Evolutionary conservation across 148 eudicot species (phyloP).

Genomic region (Vaccinium darrowii): DNA sequence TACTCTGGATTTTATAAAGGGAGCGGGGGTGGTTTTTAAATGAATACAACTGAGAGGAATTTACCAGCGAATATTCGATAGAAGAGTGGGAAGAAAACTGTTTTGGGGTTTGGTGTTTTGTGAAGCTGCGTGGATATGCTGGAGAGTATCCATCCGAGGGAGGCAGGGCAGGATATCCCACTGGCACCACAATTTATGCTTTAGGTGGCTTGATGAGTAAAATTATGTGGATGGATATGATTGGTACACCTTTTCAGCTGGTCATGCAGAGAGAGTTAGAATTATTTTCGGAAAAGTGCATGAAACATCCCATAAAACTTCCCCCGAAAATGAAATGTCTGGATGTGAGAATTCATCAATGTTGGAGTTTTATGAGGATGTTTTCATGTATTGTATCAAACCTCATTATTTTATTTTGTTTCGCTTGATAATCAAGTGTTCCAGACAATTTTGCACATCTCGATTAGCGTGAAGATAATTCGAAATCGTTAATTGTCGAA

Average conservation of each 20-base stretch:
- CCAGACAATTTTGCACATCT: too few relatives aligned
- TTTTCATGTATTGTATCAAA: too few relatives aligned
- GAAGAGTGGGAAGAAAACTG: not conserved
- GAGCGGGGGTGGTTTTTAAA: not conserved
- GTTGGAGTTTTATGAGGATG: too few relatives aligned
- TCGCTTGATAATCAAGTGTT: too few relatives aligned
- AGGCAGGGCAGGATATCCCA: constrained; percentile 1
- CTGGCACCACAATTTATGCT: constrained; percentile 2
- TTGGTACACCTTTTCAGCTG: not conserved
- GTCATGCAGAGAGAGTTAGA: not conserved
- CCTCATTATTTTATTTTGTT: too few relatives aligned
- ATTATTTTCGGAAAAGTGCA: too few relatives aligned
- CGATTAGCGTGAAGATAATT: too few relatives aligned
- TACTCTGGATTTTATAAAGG: not conserved
- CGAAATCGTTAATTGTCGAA: too few relatives aligned
- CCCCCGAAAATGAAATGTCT: too few relatives aligned
- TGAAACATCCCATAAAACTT: too few relatives aligned
- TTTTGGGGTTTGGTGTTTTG: not conserved
- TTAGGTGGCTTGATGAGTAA: not conserved
- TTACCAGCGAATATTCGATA: constrained; percentile 16
- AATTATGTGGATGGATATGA: not conserved
- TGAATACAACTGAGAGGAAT: not conserved
- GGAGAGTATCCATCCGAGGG: not conserved
- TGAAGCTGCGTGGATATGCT: not conserved
- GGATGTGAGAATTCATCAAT: too few relatives aligned